phyloP scores from a whole-genome alignment of 2,329 filamentous ascomycete species.

The Diaporthe vaccinii region DNA sequence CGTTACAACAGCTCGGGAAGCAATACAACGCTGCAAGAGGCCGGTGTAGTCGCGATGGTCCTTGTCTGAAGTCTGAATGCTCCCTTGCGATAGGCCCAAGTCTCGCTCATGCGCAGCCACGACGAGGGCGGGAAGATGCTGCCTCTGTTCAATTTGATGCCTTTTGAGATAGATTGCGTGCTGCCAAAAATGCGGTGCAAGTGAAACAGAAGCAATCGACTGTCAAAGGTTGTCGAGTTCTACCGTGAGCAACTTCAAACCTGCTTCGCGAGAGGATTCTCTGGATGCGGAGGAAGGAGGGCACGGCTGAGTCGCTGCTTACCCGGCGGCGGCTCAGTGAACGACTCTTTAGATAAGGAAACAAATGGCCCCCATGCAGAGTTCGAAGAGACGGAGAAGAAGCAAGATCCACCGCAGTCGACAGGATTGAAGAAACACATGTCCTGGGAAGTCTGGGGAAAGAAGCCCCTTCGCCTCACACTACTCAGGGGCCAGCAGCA shows the following conservation, averaged over 20 bases:
- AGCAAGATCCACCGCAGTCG: neutral
- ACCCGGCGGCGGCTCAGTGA: neutral
- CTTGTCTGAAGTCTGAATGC: neutral
- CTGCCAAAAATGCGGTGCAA: neutral
- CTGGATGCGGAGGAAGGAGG: neutral
- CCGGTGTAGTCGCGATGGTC: neutral
- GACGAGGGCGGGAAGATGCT: neutral
- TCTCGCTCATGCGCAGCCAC: neutral
- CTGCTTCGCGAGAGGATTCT: neutral
- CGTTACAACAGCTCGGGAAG: constrained; percentile 6
- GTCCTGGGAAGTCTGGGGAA: constrained; percentile 29
- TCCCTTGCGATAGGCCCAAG: constrained; percentile 15
- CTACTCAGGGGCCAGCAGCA: neutral
- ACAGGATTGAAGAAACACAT: constrained; percentile 8
- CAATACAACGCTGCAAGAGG: constrained; percentile 25
- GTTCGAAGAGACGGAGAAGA: neutral
- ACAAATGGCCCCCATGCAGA: neutral
- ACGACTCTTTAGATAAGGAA: neutral
- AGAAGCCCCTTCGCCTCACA: constrained; percentile 7
- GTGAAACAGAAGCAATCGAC: constrained; percentile 5
- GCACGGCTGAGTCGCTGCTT: constrained; percentile 7
- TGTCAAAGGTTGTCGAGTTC: neutral
- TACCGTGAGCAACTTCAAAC: neutral
- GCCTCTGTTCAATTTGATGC: neutral
- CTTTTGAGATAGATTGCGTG: constrained; percentile 15